Percentiles rank a stretch among this genome's conserved stretches.
phyloP scores from a whole-genome alignment of 768 basidiomycete genomes.

The Podaxis sp. region DNA sequence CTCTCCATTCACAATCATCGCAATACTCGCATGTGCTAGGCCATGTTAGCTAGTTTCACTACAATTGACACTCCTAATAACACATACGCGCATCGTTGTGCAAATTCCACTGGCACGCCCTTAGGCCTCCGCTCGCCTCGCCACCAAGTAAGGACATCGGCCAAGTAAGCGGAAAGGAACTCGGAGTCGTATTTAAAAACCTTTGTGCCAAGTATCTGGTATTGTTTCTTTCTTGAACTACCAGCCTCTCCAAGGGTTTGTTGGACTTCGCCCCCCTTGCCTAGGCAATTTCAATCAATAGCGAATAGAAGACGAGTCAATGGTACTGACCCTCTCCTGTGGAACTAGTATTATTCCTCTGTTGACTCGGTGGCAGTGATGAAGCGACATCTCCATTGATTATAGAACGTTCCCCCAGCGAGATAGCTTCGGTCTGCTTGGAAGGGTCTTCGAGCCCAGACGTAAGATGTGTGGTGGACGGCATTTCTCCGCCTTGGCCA shows the following conservation, averaged over 20 bases:
- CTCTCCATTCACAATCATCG: constrained; percentile 79
- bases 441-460: not conserved
- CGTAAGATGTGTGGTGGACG: constrained; percentile 4
- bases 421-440: not conserved
- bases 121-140: constrained; percentile 56
- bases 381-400: not conserved
- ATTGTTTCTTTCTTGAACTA: not conserved
- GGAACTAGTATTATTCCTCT: not conserved
- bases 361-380: not conserved
- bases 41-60: not conserved
- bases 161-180: constrained; percentile 50
- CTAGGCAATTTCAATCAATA: not conserved
- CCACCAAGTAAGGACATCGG: constrained; percentile 70
- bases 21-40: constrained; percentile 35
- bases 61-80: not conserved
- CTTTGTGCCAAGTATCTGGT: constrained; percentile 61
- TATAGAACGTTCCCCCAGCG: not conserved
- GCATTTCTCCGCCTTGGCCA: constrained; percentile 14
- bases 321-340: not conserved
- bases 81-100: constrained; percentile 63
- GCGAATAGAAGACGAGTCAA: not conserved
- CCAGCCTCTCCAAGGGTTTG: not conserved
- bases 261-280: not conserved
- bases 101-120: constrained; percentile 63
- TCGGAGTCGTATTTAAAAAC: constrained; percentile 49